Conservation (phyloP, 1,284 basidiomycete genomes). For the Coniferiporia sulphurascens region DNA sequence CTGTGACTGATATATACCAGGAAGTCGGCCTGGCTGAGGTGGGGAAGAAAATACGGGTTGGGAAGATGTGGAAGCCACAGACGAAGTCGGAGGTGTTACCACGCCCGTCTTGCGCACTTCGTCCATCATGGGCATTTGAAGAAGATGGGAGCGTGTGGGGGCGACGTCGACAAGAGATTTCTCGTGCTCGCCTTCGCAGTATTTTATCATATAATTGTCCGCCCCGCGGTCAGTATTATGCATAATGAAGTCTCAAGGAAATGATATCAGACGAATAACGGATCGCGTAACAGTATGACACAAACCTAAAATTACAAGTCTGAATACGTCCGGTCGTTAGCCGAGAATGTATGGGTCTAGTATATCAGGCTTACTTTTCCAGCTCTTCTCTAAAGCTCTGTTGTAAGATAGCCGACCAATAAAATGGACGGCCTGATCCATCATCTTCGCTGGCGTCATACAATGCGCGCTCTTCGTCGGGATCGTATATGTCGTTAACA, state of each 20-base stretch:
- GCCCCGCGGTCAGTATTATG: slow-evolving; percentile 81
- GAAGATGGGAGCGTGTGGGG: slow-evolving; percentile 58
- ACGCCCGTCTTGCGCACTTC: slow-evolving; percentile 44
- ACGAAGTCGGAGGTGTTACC: slow-evolving; percentile 34
- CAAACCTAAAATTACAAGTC: slow-evolving; percentile 76
- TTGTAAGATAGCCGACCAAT: slow-evolving; percentile 75
- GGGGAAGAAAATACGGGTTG: neutral
- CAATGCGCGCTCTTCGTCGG: slow-evolving; percentile 55
- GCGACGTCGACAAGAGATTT: slow-evolving; percentile 71
- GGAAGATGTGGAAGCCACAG: slow-evolving; percentile 25
- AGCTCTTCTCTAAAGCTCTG: slow-evolving; percentile 81
- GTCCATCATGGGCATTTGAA: slow-evolving; percentile 67
- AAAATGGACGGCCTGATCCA: slow-evolving; percentile 57
- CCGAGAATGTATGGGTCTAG: neutral
- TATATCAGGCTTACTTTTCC: slow-evolving; percentile 59
- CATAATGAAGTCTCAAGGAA: slow-evolving; percentile 74
- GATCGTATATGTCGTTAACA: slow-evolving; percentile 52
- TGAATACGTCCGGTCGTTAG: slow-evolving; percentile 25
- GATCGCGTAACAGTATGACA: neutral
- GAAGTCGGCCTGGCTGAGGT: neutral
- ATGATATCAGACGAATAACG: neutral
- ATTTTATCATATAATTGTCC: slow-evolving; percentile 88
- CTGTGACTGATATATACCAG: neutral
- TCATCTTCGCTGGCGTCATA: slow-evolving; percentile 58
- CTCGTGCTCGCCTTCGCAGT: slow-evolving; percentile 72